Evolutionary conservation across 1,284 basidiomycete species (phyloP).

Genomic region (Irpex sp.): DNA sequence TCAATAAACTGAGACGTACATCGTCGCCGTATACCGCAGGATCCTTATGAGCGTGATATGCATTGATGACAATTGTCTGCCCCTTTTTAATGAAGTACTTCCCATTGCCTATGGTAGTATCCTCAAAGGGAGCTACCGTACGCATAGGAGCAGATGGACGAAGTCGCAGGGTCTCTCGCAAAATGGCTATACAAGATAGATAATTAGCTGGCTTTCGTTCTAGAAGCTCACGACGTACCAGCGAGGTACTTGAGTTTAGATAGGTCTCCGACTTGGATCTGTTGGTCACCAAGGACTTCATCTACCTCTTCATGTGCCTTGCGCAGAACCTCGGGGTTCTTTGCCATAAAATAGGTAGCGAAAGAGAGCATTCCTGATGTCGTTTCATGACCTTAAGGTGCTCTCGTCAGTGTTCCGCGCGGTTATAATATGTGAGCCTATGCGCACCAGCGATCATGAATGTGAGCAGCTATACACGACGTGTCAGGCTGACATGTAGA

Average conservation of each 20-base stretch:
- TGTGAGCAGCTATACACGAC: conserved; percentile 33
- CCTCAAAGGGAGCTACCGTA: conserved; percentile 29
- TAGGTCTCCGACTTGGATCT: conserved; percentile 33
- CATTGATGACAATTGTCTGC: conserved; percentile 27
- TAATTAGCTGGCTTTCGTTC: neutral
- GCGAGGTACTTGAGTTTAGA: conserved; percentile 38
- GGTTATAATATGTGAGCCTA: neutral
- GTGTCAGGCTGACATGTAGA: neutral
- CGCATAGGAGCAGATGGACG: conserved; percentile 36
- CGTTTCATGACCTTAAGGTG: conserved; percentile 40
- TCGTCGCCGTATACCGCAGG: conserved; percentile 45
- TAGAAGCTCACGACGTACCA: conserved; percentile 18
- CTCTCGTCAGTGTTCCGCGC: neutral
- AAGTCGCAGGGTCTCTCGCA: conserved; percentile 44
- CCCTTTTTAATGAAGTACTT: conserved; percentile 37
- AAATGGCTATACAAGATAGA: conserved; percentile 26
- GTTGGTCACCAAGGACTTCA: conserved; percentile 33
- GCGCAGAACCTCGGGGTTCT: conserved; percentile 38
- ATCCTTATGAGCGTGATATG: conserved; percentile 35
- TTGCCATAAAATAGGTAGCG: conserved; percentile 38
- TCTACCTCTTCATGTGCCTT: conserved; percentile 45
- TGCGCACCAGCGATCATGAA: conserved; percentile 46
- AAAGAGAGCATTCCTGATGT: conserved; percentile 30
- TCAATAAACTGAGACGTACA: conserved; percentile 24
- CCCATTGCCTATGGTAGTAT: conserved; percentile 33